These are phyloP conservation scores for Alternaria panax DNA, from an alignment of 2,329 filamentous ascomycete genomes.

Conservation along the genomic window DNA sequence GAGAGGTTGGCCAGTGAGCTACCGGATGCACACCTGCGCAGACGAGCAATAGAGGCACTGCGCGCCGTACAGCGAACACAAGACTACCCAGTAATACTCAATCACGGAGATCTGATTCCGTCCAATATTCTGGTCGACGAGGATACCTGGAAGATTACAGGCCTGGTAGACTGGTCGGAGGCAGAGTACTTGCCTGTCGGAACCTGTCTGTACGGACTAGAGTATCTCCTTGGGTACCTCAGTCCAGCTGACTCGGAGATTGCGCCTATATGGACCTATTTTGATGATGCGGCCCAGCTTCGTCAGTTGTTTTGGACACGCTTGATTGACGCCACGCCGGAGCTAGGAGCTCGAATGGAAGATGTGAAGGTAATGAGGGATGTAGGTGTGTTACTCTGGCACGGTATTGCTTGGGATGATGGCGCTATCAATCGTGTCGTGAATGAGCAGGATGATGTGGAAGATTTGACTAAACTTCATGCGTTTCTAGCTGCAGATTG, in stretches of 20 bases:
- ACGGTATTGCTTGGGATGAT: conserved; percentile 69
- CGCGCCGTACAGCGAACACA: conserved; percentile 55
- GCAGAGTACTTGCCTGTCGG: conserved; percentile 68
- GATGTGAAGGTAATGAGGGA: conserved; percentile 56
- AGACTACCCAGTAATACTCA: conserved; percentile 62
- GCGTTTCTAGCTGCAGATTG: conserved; percentile 39
- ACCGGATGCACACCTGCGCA: conserved; percentile 30
- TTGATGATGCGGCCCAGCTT: conserved; percentile 53
- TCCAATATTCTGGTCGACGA: conserved; percentile 64
- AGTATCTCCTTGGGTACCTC: conserved; percentile 64
- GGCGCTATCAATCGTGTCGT: conserved; percentile 67
- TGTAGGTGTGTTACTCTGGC: conserved; percentile 68
- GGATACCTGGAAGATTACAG: conserved; percentile 56
- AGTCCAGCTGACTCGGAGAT: conserved; percentile 13
- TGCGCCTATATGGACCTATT: conserved; percentile 49
- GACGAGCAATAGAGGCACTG: conserved; percentile 25
- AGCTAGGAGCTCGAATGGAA: conserved; percentile 43
- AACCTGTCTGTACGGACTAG: conserved; percentile 66
- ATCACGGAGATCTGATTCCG: conserved; percentile 67
- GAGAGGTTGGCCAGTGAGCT: conserved; percentile 31
- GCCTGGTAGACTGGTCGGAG: conserved; percentile 71
- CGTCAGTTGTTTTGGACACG: conserved; percentile 61
- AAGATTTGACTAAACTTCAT: conserved; percentile 63
- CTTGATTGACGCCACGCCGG: conserved; percentile 48
- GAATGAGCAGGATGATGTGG: conserved; percentile 57